These are phyloP conservation scores for Penicillium occitanis DNA, from an alignment of 2,329 filamentous ascomycete species.

Conservation along the genomic window DNA sequence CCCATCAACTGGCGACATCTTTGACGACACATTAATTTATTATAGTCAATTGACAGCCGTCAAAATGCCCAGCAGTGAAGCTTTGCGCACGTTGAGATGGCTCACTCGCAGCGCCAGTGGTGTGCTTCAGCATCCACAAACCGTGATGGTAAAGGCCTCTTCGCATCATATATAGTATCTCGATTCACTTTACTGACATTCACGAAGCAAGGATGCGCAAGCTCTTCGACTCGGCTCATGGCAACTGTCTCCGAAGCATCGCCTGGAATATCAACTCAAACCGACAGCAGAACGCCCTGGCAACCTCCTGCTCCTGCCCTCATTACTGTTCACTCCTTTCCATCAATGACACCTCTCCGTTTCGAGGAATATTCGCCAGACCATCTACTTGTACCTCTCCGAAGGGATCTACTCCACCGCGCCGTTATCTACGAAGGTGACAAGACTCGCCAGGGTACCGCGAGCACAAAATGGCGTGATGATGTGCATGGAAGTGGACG, in stretches of 20 bases:
- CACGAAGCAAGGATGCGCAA: slow-evolving; percentile 44
- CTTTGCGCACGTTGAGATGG: slow-evolving; percentile 39
- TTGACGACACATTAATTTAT: neutral
- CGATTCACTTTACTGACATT: neutral
- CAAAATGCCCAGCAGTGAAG: slow-evolving; percentile 40
- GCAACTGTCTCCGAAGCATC: slow-evolving; percentile 41
- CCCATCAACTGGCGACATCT: neutral
- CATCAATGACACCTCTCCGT: slow-evolving; percentile 76
- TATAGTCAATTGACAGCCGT: slow-evolving; percentile 10
- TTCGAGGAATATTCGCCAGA: slow-evolving; percentile 76
- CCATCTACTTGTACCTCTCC: slow-evolving; percentile 82
- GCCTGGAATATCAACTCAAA: slow-evolving; percentile 23
- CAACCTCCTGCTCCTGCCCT: slow-evolving; percentile 62
- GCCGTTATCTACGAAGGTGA: slow-evolving; percentile 93
- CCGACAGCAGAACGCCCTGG: slow-evolving; percentile 32
- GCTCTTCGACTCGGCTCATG: slow-evolving; percentile 47
- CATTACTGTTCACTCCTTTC: slow-evolving; percentile 87
- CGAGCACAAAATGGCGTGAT: slow-evolving; percentile 73
- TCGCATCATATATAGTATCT: neutral
- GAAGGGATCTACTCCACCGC: slow-evolving; percentile 87
- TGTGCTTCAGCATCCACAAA: slow-evolving; percentile 36
- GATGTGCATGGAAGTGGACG: slow-evolving; percentile 80
- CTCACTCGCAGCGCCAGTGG: slow-evolving; percentile 39
- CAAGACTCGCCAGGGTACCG: slow-evolving; percentile 80
- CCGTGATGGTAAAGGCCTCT: slow-evolving; percentile 35